Evolutionary conservation across 2,329 filamentous ascomycete species (phyloP), one percentile per base, ranked within the genome.

Genomic region (Ophiocordyceps camponoti-saundersi): DNA sequence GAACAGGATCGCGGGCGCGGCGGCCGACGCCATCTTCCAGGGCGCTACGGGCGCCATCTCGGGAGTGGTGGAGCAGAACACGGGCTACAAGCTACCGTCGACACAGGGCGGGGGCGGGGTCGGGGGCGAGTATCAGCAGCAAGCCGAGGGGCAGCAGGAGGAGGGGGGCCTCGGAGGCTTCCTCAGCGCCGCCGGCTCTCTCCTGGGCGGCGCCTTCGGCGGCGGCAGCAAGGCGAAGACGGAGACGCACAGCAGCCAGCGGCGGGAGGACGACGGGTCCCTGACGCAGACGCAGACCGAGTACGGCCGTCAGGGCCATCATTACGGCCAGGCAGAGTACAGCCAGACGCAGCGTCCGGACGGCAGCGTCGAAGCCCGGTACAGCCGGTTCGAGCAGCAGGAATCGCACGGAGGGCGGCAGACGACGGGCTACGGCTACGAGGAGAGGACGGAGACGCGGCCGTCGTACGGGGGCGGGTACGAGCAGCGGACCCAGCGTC

Each of bases 161-260:
- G 79, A 79, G 44, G 78, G 80, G 45, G 75, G 76, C 12, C 60
- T 87, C 1, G 82, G 83, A 29, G 80, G 81, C 22, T 65, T 94
- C 42, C 69, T 94, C 13, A 29, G 26, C 26, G 26, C 26, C 26
- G 81, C 84, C 29, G 73, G 74, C 34, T 77, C 76, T 39, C 65
- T 89, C 16, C 72, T 93, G 10, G 76, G 79, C 12, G 73, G 73
- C 13, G 72, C 72, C 15, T 74, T 82, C 46, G 68, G 70, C 26
- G 26, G 26, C 26, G 26, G 26, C 4, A 29, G 26, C 45, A 66
- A 68, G 34, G 65, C 73, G 32, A 68, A 78, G 43, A 77, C 71
- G 48, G 69, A 77, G 55, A 67, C 64, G 44, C 73, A 72, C 52
- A 66, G 69, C 47, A 69, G 68, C 52, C 65, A 73, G 48, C 69